A percentile compares a stretch with the other conserved stretches of the same genome.
These are phyloP conservation scores for Rhizopogon salebrosus DNA, from an alignment of 768 basidiomycete species.

Conservation along the genomic window DNA sequence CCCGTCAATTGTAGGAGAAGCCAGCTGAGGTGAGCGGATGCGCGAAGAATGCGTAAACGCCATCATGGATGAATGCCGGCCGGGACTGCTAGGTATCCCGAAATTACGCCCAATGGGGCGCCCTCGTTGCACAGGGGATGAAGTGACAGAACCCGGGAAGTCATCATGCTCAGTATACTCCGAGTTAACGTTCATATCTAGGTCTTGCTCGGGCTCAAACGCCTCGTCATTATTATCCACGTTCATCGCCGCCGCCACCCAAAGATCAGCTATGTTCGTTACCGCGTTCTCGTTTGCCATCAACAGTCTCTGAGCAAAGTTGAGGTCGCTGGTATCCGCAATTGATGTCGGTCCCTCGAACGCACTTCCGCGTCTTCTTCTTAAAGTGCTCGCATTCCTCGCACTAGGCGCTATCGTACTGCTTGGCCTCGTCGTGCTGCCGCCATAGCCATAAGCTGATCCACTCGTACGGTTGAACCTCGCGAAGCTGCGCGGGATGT, in stretches of 20 bases:
- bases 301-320: slow-evolving; percentile 82
- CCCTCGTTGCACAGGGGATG: slow-evolving; percentile 11
- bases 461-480: slow-evolving; percentile 61
- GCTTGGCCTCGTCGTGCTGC: slow-evolving; percentile 45
- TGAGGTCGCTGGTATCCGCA: slow-evolving; percentile 51
- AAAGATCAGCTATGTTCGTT: slow-evolving; percentile 91
- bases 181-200: slow-evolving; percentile 40
- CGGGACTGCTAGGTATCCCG: slow-evolving; percentile 7
- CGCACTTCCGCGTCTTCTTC: slow-evolving; percentile 48
- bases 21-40: slow-evolving; percentile 20
- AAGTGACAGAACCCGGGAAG: slow-evolving; percentile 8
- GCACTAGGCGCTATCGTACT: slow-evolving; percentile 40
- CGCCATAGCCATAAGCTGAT: slow-evolving; percentile 75
- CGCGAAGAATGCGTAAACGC: slow-evolving; percentile 21
- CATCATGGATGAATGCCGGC: slow-evolving; percentile 19
- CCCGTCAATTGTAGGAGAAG: slow-evolving; percentile 31
- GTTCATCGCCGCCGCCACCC: slow-evolving; percentile 97
- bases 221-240: slow-evolving; percentile 84
- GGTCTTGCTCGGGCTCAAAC: slow-evolving; percentile 19
- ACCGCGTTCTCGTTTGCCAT: slow-evolving; percentile 95
- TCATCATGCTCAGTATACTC: slow-evolving; percentile 33
- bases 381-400: slow-evolving; percentile 43
- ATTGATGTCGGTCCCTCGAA: slow-evolving; percentile 37
- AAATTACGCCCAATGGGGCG: slow-evolving; percentile 11
- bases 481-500: slow-evolving; percentile 45